Base-by-base conservation (phyloP, 371 early-diverging fungal species). In the Mortierella sp. region DNA sequence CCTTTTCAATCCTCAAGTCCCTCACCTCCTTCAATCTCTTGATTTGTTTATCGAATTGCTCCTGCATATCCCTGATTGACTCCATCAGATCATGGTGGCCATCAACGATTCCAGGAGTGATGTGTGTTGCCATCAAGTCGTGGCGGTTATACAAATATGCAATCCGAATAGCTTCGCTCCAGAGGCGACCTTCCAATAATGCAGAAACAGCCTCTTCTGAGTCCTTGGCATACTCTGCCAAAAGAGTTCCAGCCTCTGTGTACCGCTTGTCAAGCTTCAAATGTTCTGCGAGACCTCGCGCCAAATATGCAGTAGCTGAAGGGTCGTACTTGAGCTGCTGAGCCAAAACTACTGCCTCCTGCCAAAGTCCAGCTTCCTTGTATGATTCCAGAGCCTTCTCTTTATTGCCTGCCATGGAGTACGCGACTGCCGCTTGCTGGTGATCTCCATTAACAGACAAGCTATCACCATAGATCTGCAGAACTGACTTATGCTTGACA, bases 351-450 rank as follows among this genome's bases (percentile, higher is more conserved):
- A 91, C 83, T 0, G 91, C 92, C 66, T 89, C 89, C n/a, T 89
- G 88, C 96, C 96, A 95, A 32, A 86, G 76, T 9, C 86, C 86
- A 4, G 92, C 92, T 59, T 86, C 83, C 36, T 85, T 84, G 76
- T 94, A 96, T 4, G 92, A 83, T n/a, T 90, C 88, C 32, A 95
- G 67, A 0, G 97, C 96, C 77, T 89, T 84, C 0, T 80, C 67
- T 50, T 78, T 69, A 19, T 90, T 86, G 11, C 88, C 89, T 9
- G 92, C 94, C 87, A 94, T 83, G 32, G 88, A 76, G 71, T 89
- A 97, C 19, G 92, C 84, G 22, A 76, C 86, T 9, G 92, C 97
- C 1, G 96, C 94, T 63, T 96, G 94, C 40, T 83, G 89, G 83
- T 89, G 91, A 16, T 89, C 86, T 24, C 85, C 87, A 36, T 76